Conservation (phyloP, 257 asterid genomes). For the Craterostigma plantagineum region DNA sequence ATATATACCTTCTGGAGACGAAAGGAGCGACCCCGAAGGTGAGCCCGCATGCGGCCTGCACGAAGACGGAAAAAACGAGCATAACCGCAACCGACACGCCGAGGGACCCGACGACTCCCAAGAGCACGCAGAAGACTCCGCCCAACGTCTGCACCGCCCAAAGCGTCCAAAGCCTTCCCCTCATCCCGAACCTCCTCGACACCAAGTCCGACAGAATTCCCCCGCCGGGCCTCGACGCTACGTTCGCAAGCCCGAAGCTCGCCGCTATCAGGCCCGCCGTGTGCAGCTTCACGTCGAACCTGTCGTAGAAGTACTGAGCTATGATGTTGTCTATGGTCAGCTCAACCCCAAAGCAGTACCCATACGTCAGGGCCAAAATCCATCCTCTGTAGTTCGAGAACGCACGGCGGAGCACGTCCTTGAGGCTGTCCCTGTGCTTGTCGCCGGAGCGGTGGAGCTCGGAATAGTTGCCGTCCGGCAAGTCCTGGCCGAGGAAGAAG, state of each 20-base stretch:
- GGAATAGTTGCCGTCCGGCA: too few species aligned
- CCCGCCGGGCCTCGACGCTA: constrained; percentile 35
- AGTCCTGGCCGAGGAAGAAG: constrained; percentile 35
- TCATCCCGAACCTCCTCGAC: constrained; percentile 34
- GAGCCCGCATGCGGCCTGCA: constrained; percentile 41
- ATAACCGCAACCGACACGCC: constrained; percentile 18
- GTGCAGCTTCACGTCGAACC: constrained; percentile 33
- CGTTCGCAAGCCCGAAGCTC: constrained; percentile 40
- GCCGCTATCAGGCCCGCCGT: constrained; percentile 51
- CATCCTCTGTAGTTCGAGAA: constrained; percentile 40
- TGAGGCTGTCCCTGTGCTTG: background rate
- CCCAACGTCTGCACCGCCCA: constrained; percentile 43
- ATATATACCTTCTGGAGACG: constrained; percentile 28
- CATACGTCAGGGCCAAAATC: constrained; percentile 41
- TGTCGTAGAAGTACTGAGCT: constrained; percentile 42
- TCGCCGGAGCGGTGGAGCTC: background rate
- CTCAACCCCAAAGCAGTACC: constrained; percentile 43
- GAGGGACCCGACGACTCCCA: constrained; percentile 27
- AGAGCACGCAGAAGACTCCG: constrained; percentile 34
- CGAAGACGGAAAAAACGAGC: constrained; percentile 39
- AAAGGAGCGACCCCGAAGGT: constrained; percentile 41
- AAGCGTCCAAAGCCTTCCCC: constrained; percentile 47
- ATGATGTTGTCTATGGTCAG: constrained; percentile 39
- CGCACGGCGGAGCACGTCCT: constrained; percentile 29
- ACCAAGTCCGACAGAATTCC: constrained; percentile 33